Conservation (phyloP, 306 rosid species). For the Coriaria nepalensis region DNA sequence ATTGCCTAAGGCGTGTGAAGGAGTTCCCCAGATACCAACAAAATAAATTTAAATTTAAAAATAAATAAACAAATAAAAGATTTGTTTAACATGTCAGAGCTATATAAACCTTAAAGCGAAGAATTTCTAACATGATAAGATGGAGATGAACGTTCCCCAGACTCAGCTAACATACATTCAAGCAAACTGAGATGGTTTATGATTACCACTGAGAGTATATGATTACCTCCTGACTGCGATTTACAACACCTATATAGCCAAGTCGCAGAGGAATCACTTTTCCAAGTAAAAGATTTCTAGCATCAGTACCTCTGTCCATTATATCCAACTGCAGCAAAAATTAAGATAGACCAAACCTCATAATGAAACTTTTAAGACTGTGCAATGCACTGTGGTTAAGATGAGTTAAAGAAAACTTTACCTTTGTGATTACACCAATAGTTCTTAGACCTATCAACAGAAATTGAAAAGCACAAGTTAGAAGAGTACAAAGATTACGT, state of each 20-base stretch:
- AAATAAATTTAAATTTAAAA: no score
- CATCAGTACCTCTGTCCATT: conserved; percentile 39
- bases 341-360: background rate
- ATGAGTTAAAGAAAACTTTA: conserved; percentile 12
- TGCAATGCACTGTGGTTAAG: conserved; percentile 5
- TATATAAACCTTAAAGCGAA: no score
- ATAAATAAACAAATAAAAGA: no score
- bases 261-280: conserved; percentile 26
- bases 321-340: conserved; percentile 4
- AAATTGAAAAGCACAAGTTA: conserved; percentile 11
- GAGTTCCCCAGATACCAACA: no score
- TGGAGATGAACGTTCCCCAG: no score
- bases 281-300: conserved; percentile 23
- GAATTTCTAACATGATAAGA: no score
- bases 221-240: conserved; percentile 30
- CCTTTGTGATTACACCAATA: conserved; percentile 94
- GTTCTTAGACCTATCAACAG: conserved; percentile 74
- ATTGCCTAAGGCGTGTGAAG: no score
- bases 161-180: no score
- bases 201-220: no score
- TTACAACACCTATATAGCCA: conserved; percentile 27
- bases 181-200: no score
- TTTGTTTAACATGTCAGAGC: no score
- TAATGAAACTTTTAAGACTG: background rate
- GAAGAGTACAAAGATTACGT: conserved; percentile 5